Evolutionary conservation across 2,329 filamentous ascomycete genomes (phyloP).

Genomic region (Fusarium nisikadoi): DNA sequence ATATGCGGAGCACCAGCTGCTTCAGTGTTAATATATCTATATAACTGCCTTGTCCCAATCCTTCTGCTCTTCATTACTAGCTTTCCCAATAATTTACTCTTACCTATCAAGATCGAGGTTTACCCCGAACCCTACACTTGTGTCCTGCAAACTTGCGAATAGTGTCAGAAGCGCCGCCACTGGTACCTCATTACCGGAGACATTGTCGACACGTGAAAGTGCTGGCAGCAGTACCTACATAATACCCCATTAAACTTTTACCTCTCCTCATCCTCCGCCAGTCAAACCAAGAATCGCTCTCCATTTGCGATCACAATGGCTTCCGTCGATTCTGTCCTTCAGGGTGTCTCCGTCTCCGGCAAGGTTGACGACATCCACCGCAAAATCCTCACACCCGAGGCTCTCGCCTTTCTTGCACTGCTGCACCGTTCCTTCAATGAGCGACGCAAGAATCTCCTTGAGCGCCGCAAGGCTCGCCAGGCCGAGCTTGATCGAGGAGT

Average conservation of each 20-base stretch:
- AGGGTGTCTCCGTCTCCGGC: conserved; percentile 89
- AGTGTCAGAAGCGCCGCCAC: conserved; percentile 9
- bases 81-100: background rate
- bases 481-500: conserved; percentile 91
- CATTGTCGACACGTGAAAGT: conserved; percentile 51
- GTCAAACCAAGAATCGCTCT: background rate
- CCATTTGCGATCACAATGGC: conserved; percentile 62
- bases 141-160: background rate
- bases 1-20: conserved; percentile 32
- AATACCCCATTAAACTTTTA: conserved; percentile 8
- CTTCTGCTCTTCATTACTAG: background rate
- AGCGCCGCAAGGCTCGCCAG: conserved; percentile 87
- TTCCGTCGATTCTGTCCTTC: conserved; percentile 79
- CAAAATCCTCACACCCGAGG: conserved; percentile 92
- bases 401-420: conserved; percentile 90
- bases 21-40: conserved; percentile 21
- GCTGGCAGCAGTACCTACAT: conserved; percentile 7
- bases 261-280: conserved; percentile 5
- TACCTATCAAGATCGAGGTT: background rate
- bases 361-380: conserved; percentile 79
- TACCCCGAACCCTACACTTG: background rate
- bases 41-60: conserved; percentile 21
- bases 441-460: conserved; percentile 87
- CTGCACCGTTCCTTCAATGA: conserved; percentile 94
- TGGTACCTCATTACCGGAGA: conserved; percentile 23